A percentile compares a stretch with the other conserved stretches of the same genome.
Evolutionary conservation across 2,329 filamentous ascomycete genomes (phyloP).

Genomic region (Magnaporthiopsis rhizophila): DNA sequence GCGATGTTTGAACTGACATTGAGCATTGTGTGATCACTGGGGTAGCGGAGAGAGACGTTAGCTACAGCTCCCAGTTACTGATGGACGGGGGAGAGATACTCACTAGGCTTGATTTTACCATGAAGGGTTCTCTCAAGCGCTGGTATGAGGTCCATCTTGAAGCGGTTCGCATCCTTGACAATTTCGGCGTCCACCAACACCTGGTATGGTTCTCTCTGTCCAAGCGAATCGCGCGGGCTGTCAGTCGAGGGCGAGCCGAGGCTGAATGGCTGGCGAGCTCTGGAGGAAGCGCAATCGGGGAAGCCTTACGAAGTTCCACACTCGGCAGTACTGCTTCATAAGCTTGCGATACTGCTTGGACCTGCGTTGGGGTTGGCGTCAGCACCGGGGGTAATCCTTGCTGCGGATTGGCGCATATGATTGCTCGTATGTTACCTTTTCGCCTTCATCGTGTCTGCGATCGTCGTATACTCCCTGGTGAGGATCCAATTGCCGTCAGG

Average conservation of each 20-base stretch:
- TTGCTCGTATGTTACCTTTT: slow-evolving; percentile 1
- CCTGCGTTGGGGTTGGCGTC: neutral
- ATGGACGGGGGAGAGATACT: slow-evolving; percentile 20
- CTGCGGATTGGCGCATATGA: neutral
- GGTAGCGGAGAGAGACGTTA: neutral
- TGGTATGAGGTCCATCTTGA: slow-evolving; percentile 81
- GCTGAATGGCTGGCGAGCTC: neutral
- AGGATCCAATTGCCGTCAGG: neutral
- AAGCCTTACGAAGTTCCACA: slow-evolving; percentile 7
- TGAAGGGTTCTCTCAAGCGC: slow-evolving; percentile 77
- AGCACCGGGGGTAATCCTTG: neutral
- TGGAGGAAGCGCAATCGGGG: neutral
- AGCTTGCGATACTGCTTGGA: slow-evolving; percentile 9
- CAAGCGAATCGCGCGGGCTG: neutral
- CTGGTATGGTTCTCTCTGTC: slow-evolving; percentile 7
- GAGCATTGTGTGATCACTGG: slow-evolving; percentile 15
- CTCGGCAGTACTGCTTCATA: slow-evolving; percentile 8
- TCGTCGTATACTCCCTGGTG: neutral
- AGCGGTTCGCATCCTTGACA: slow-evolving; percentile 69
- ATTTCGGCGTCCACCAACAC: slow-evolving; percentile 71
- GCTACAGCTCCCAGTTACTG: neutral
- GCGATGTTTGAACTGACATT: slow-evolving; percentile 7
- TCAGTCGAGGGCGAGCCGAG: neutral
- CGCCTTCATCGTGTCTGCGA: slow-evolving; percentile 4
- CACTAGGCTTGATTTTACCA: slow-evolving; percentile 76